phyloP scores from a whole-genome alignment of 2,329 filamentous ascomycete species.

The Penicillium frequentans region DNA sequence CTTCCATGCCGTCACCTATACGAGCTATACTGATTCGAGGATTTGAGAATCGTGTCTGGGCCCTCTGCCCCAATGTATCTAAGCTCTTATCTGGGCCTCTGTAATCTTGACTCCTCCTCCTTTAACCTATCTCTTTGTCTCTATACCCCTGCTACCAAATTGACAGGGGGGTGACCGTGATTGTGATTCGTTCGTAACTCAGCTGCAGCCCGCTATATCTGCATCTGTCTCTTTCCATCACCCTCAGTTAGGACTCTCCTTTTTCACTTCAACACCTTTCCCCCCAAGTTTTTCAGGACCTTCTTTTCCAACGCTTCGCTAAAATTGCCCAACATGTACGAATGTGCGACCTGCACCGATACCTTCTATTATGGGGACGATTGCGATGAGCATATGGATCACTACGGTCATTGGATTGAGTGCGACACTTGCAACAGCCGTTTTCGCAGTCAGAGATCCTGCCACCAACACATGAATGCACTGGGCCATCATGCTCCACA shows the following conservation, averaged over 20 bases:
- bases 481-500: conserved; percentile 18
- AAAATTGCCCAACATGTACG: background rate
- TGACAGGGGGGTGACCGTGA: background rate
- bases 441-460: background rate
- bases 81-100: no score
- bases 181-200: background rate
- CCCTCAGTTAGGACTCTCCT: background rate
- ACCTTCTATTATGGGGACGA: background rate
- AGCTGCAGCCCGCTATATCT: background rate
- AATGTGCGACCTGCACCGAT: background rate
- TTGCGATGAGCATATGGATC: background rate
- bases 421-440: background rate
- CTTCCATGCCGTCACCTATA: no score
- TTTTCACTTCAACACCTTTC: background rate
- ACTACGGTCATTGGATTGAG: background rate
- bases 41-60: no score
- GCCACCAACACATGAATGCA: background rate
- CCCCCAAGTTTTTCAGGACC: background rate
- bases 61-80: no score
- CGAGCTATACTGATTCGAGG: no score
- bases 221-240: background rate
- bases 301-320: background rate
- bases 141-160: no score
- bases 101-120: no score
- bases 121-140: no score